Evolutionary conservation across 2,329 filamentous ascomycete genomes (phyloP).

Genomic region (Fusarium heterosporum): DNA sequence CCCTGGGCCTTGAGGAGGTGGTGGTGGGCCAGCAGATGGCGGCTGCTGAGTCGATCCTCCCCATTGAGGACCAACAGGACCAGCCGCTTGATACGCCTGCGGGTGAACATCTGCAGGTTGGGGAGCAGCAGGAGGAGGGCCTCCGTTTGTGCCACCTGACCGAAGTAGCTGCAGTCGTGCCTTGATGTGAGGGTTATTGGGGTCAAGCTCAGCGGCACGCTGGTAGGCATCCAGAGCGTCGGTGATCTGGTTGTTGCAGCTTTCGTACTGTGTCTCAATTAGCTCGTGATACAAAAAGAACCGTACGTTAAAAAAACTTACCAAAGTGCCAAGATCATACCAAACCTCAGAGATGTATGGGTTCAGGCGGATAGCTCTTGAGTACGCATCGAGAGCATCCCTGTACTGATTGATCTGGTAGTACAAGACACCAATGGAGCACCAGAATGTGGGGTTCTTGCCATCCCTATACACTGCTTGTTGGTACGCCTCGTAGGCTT

Average conservation of each 20-base stretch:
- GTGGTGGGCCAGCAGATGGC: constrained; percentile 66
- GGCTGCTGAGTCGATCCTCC: constrained; percentile 76
- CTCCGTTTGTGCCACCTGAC: constrained; percentile 78
- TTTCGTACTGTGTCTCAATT: constrained; percentile 79
- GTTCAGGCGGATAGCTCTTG: constrained; percentile 93
- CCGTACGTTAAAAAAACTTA: constrained; percentile 61
- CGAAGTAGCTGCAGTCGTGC: constrained; percentile 90
- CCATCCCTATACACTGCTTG: constrained; percentile 98
- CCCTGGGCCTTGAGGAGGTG: constrained; percentile 69
- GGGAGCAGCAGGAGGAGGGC: constrained; percentile 81
- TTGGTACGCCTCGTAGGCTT: constrained; percentile 98
- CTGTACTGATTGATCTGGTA: constrained; percentile 99
- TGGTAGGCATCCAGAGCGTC: constrained; percentile 97
- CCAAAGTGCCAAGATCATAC: constrained; percentile 96
- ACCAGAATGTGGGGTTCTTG: constrained; percentile 98
- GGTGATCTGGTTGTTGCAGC: constrained; percentile 97
- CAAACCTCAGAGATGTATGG: constrained; percentile 99
- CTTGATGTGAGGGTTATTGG: constrained; percentile 94
- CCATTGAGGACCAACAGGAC: constrained; percentile 90
- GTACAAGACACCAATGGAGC: constrained; percentile 97
- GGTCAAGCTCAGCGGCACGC: constrained; percentile 93
- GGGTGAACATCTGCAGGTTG: constrained; percentile 96
- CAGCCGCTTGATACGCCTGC: constrained; percentile 87
- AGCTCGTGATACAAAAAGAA: constrained; percentile 36
- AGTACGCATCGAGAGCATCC: constrained; percentile 97